phyloP scores from a whole-genome alignment of 495 filamentous ascomycete genomes.

The Tuber melanosporum region DNA sequence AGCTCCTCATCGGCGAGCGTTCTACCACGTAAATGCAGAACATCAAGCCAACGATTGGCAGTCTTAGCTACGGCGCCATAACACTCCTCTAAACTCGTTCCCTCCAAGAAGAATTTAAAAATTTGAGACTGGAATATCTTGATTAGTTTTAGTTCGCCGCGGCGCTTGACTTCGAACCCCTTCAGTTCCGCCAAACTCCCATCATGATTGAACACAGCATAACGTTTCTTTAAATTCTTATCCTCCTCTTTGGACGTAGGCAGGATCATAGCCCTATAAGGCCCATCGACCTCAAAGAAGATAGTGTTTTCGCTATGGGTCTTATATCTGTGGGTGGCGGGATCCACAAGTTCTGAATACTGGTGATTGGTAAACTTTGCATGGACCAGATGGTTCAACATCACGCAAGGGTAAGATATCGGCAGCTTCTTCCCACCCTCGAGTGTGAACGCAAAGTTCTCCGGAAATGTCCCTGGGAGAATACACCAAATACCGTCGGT shows the following conservation, averaged over 20 bases:
- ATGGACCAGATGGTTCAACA: slow-evolving; percentile 98
- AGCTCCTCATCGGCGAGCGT: slow-evolving; percentile 93
- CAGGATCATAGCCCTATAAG: slow-evolving; percentile 94
- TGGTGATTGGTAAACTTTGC: slow-evolving; percentile 93
- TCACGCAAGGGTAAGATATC: slow-evolving; percentile 97
- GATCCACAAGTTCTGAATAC: slow-evolving; percentile 82
- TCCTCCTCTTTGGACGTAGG: slow-evolving; percentile 97
- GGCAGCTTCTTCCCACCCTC: slow-evolving; percentile 91
- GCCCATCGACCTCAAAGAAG: slow-evolving; percentile 98
- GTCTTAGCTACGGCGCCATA: slow-evolving; percentile 89
- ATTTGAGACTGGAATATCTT: slow-evolving; percentile 99
- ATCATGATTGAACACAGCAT: slow-evolving; percentile 98
- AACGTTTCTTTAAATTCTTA: slow-evolving; percentile 98
- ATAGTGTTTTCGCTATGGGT: slow-evolving; percentile 98
- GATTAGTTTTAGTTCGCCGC: slow-evolving; percentile 97
- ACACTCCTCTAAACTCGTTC: slow-evolving; percentile 74
- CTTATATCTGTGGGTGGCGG: slow-evolving; percentile 75
- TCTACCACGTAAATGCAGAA: slow-evolving; percentile 74
- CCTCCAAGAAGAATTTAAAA: slow-evolving; percentile 98
- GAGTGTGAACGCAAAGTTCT: slow-evolving; percentile 90
- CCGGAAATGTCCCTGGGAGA: slow-evolving; percentile 90
- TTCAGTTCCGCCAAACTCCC: slow-evolving; percentile 95
- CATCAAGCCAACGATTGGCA: slow-evolving; percentile 94
- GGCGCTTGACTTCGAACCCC: slow-evolving; percentile 94
- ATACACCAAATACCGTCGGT: slow-evolving; percentile 99